Conservation (phyloP, 2,329 filamentous ascomycete species). For the Fusarium vanettenii region DNA sequence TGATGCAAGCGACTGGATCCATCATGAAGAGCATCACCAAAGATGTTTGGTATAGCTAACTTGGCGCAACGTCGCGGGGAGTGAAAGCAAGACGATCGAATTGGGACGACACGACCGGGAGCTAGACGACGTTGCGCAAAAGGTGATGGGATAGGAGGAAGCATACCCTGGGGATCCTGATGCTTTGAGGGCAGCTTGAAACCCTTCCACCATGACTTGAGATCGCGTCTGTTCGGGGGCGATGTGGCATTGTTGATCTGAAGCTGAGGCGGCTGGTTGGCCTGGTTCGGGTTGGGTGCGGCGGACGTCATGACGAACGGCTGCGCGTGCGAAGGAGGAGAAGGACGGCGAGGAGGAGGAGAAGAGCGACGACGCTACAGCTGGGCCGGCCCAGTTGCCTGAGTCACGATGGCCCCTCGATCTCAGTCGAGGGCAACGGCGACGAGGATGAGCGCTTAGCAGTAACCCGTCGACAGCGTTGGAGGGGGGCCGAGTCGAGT, state of each 20-base stretch:
- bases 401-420: conserved; percentile 42
- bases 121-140: conserved; percentile 13
- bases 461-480: conserved; percentile 27
- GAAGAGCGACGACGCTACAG: conserved; percentile 35
- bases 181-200: conserved; percentile 79
- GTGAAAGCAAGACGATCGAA: not conserved
- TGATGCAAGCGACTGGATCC: conserved; percentile 1
- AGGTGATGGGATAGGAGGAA: conserved; percentile 4
- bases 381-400: conserved; percentile 45
- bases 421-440: conserved; percentile 26
- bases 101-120: conserved; percentile 6
- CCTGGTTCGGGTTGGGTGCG: conserved; percentile 47
- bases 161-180: conserved; percentile 66
- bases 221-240: conserved; percentile 85
- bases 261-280: conserved; percentile 44
- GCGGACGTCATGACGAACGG: conserved; percentile 51
- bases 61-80: conserved; percentile 5
- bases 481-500: conserved; percentile 9
- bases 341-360: conserved; percentile 18
- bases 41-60: not conserved
- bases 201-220: conserved; percentile 97
- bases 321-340: conserved; percentile 22
- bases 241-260: conserved; percentile 64
- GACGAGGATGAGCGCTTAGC: conserved; percentile 26
- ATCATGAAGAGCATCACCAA: not conserved